Conservation (phyloP, 2,329 filamentous ascomycete genomes). For the Tolypocladium guangdongense region DNA sequence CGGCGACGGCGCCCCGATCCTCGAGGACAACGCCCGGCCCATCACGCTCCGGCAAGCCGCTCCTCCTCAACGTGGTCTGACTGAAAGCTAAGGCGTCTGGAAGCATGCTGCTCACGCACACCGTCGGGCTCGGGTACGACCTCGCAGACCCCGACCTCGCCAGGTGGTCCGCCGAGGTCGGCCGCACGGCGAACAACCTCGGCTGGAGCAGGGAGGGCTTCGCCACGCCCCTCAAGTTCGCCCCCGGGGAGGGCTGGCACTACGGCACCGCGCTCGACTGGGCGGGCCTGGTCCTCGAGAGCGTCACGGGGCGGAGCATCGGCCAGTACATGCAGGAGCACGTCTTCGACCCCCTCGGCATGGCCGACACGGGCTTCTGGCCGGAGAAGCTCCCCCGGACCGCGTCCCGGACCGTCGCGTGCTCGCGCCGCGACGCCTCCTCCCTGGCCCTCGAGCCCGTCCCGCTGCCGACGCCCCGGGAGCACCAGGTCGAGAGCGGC, state of each 20-base stretch:
- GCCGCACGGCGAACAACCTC: slow-evolving; percentile 19
- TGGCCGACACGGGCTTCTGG: slow-evolving; percentile 26
- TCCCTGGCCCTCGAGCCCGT: slow-evolving; percentile 8
- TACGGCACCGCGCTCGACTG: slow-evolving; percentile 38
- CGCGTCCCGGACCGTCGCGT: slow-evolving; percentile 10
- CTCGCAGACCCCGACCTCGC: slow-evolving; percentile 24
- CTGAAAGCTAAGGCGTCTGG: not conserved
- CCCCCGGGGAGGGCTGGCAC: slow-evolving; percentile 35
- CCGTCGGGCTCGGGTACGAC: slow-evolving; percentile 35
- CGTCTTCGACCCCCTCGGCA: slow-evolving; percentile 24
- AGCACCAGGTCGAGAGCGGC: slow-evolving; percentile 27
- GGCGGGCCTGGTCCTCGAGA: slow-evolving; percentile 33
- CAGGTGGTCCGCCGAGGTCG: slow-evolving; percentile 26
- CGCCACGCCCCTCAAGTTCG: slow-evolving; percentile 30
- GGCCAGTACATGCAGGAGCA: slow-evolving; percentile 24
- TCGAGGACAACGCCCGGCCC: slow-evolving; percentile 23
- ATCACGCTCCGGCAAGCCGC: slow-evolving; percentile 25
- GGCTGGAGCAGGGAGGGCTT: slow-evolving; percentile 25
- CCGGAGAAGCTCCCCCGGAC: slow-evolving; percentile 16
- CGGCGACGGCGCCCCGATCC: slow-evolving; percentile 21
- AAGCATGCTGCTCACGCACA: slow-evolving; percentile 37
- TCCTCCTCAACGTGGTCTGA: no score
- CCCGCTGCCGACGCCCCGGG: slow-evolving; percentile 10
- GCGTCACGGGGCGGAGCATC: slow-evolving; percentile 23
- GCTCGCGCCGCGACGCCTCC: slow-evolving; percentile 10